Evolutionary conservation across 1,284 basidiomycete genomes (phyloP), one percentile per base, ranked within the genome.

Genomic region (Filobasidium uniguttulatum): DNA sequence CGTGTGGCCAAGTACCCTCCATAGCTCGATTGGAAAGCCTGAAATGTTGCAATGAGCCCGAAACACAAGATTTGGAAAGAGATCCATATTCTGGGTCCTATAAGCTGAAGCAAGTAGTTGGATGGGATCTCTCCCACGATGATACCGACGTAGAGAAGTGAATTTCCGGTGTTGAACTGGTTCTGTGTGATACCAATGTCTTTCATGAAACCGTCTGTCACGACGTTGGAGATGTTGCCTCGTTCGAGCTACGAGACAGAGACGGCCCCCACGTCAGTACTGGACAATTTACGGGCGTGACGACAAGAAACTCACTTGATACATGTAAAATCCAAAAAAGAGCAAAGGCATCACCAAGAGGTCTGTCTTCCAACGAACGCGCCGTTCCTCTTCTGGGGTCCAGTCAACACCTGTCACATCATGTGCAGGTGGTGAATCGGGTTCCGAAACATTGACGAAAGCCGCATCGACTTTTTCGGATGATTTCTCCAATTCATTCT

Each of bases 181-280:
- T 56, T 61, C 6, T 65, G 68, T 1, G 61, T 66, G 36, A 72
- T 47, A 0, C 52, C 49, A 8, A 70, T 55, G 48, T 73, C 69
- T 1, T 53, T 44, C 7, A 73, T 58, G 35, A 73, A 56, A 50
- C 65, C 65, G 58, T 71, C 71, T 2, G 65, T 67, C 59, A 61
- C 63, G 20, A 54, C 44, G 30, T 54, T 54, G 36, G 57, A 53
- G 41, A 61, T 63, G 63, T 67, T 67, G 17, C 59, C 59, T 22
- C 65, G 57, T 49, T 66, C 63, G 7, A 66, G 58, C 43, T 64
- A n/a, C n/a, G n/a, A n/a, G n/a, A n/a, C n/a, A n/a, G n/a, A n/a
- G n/a, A n/a, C n/a, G n/a, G n/a, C n/a, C n/a, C n/a, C n/a, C n/a
- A n/a, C n/a, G n/a, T n/a, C n/a, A n/a, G n/a, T n/a, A n/a, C n/a